These are phyloP conservation scores for Trichoderma reesei DNA, from an alignment of 495 filamentous ascomycete genomes.

Conservation along the genomic window DNA sequence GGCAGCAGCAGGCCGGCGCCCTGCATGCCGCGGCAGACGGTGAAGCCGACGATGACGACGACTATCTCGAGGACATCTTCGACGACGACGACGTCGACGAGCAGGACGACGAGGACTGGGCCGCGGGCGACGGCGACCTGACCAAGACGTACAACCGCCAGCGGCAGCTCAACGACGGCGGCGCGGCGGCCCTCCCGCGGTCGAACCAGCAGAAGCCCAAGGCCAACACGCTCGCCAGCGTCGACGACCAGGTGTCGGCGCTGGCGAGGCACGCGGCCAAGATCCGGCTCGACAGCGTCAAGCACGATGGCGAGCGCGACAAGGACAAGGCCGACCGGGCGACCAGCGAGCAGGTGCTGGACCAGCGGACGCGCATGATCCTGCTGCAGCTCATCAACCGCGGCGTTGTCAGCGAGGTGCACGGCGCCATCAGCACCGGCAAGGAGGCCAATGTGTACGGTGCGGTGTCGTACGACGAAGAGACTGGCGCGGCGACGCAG, in stretches of 20 bases:
- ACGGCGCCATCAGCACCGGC: slow-evolving; percentile 87
- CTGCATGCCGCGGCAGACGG: slow-evolving; percentile 21
- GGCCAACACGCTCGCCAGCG: slow-evolving; percentile 62
- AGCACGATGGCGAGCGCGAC: slow-evolving; percentile 39
- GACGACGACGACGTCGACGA: slow-evolving; percentile 51
- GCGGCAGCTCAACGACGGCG: slow-evolving; percentile 41
- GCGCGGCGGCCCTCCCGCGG: slow-evolving; percentile 50
- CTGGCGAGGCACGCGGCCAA: slow-evolving; percentile 82
- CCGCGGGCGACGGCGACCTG: slow-evolving; percentile 53
- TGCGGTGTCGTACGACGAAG: slow-evolving; percentile 31
- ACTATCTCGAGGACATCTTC: slow-evolving; percentile 46
- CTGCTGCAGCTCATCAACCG: slow-evolving; percentile 90
- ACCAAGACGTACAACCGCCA: slow-evolving; percentile 91
- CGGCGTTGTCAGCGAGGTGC: slow-evolving; percentile 67
- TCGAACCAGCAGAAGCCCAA: slow-evolving; percentile 76
- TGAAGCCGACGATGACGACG: slow-evolving; percentile 39
- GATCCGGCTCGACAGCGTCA: slow-evolving; percentile 68
- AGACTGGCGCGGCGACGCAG: slow-evolving; percentile 36
- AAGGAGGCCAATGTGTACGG: slow-evolving; percentile 98
- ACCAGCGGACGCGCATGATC: slow-evolving; percentile 90
- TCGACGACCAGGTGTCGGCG: slow-evolving; percentile 81
- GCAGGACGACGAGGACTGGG: slow-evolving; percentile 47
- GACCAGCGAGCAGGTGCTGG: slow-evolving; percentile 86
- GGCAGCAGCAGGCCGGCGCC: slow-evolving; percentile 13
- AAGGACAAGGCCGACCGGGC: slow-evolving; percentile 87